These are phyloP conservation scores for Fraxinus sp. DNA, from an alignment of 305 asterid genomes.

Conservation along the genomic window DNA sequence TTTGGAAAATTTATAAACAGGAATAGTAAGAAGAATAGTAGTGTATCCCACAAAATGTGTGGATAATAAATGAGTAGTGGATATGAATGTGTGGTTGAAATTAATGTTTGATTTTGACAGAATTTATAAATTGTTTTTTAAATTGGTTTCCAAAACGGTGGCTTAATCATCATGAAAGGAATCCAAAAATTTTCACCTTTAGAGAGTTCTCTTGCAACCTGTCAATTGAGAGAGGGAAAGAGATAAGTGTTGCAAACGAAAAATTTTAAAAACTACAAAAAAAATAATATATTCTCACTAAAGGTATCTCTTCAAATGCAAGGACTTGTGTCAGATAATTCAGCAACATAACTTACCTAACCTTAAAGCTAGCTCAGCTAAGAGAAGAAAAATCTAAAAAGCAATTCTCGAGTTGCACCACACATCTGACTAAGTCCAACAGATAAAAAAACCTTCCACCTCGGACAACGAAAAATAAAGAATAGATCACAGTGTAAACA, in stretches of 20 bases:
- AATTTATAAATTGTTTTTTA: neutral
- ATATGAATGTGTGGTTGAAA: neutral
- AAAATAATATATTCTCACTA: slow-evolving; percentile 2
- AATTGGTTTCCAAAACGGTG: neutral
- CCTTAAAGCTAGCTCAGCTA: slow-evolving; percentile 4
- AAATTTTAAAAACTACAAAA: neutral
- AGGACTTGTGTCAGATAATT: slow-evolving; percentile 1
- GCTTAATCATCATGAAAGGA: slow-evolving; percentile 11
- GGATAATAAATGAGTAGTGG: neutral
- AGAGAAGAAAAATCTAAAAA: slow-evolving; percentile 5
- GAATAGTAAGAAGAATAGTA: neutral
- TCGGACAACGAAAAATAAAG: neutral
- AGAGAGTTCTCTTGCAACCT: slow-evolving; percentile 70
- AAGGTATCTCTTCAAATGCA: slow-evolving; percentile 3
- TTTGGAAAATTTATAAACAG: neutral
- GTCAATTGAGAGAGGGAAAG: slow-evolving; percentile 34
- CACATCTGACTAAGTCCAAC: neutral
- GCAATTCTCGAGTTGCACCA: slow-evolving; percentile 2
- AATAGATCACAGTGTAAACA: neutral
- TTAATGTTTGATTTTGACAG: neutral
- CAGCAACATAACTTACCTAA: slow-evolving; percentile 15
- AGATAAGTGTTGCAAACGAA: slow-evolving; percentile 21
- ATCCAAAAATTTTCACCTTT: slow-evolving; percentile 46
- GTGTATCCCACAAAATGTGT: neutral
- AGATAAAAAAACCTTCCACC: neutral